These are phyloP conservation scores for Aspergillus taichungensis DNA, from an alignment of 495 filamentous ascomycete genomes.

Conservation along the genomic window DNA sequence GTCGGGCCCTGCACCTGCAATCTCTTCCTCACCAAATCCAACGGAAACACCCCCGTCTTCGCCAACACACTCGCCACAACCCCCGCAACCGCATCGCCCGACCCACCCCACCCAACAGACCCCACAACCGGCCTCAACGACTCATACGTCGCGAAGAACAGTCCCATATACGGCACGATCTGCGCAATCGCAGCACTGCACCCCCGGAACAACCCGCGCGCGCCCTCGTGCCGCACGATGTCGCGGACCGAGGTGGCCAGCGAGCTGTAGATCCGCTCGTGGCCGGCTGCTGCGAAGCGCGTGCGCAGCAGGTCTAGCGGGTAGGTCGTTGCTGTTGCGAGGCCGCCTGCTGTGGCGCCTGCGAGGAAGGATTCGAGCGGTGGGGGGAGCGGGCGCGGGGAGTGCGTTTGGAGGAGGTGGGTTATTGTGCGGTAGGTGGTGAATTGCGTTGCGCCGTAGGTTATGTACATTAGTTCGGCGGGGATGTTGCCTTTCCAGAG, in stretches of 20 bases:
- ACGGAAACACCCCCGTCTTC: slow-evolving; percentile 84
- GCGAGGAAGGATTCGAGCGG: slow-evolving; percentile 66
- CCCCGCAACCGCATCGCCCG: slow-evolving; percentile 73
- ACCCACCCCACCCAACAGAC: slow-evolving; percentile 50
- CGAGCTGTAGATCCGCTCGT: slow-evolving; percentile 67
- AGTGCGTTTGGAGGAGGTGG: slow-evolving; percentile 46
- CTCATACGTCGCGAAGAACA: slow-evolving; percentile 92
- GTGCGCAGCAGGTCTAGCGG: slow-evolving; percentile 90
- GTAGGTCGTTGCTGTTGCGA: slow-evolving; percentile 79
- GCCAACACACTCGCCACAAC: slow-evolving; percentile 67
- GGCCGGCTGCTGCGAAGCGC: slow-evolving; percentile 89
- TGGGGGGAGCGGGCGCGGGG: slow-evolving; percentile 40
- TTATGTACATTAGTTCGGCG: slow-evolving; percentile 86
- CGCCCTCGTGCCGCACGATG: slow-evolving; percentile 68
- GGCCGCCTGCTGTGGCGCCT: slow-evolving; percentile 69
- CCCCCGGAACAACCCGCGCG: slow-evolving; percentile 76
- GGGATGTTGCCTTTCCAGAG: slow-evolving; percentile 98
- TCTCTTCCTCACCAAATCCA: slow-evolving; percentile 89
- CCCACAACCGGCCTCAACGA: slow-evolving; percentile 44
- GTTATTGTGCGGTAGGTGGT: slow-evolving; percentile 71
- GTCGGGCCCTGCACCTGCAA: slow-evolving; percentile 94
- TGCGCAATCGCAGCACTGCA: slow-evolving; percentile 70
- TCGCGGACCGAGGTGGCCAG: slow-evolving; percentile 57
- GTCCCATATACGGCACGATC: slow-evolving; percentile 91
- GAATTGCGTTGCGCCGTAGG: slow-evolving; percentile 85